Conservation (phyloP, 2,329 filamentous ascomycete genomes). For the Pseudogymnoascus sp. region DNA sequence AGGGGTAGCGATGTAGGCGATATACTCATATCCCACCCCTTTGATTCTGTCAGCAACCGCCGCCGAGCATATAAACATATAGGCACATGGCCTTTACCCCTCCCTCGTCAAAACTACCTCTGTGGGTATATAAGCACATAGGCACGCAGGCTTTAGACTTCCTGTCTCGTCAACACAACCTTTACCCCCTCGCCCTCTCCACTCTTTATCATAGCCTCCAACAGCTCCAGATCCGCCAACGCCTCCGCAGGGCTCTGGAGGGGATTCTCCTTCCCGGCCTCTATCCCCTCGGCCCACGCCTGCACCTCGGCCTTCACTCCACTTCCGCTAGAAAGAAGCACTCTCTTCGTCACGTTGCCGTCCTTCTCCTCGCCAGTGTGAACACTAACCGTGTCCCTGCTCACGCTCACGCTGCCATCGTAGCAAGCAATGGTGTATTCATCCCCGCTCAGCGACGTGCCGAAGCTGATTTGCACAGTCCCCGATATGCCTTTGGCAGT, state of each 20-base stretch:
- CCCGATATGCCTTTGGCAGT: conserved; percentile 28
- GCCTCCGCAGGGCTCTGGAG: conserved; percentile 25
- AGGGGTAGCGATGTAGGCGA: neutral
- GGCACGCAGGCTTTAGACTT: neutral
- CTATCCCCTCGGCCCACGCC: conserved; percentile 28
- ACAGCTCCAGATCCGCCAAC: conserved; percentile 28
- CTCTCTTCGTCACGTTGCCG: conserved; percentile 21
- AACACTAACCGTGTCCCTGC: conserved; percentile 25
- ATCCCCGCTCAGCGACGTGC: conserved; percentile 27
- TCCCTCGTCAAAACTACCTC: neutral
- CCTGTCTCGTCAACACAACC: conserved; percentile 18
- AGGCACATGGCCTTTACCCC: neutral
- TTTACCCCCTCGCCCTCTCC: conserved; percentile 29
- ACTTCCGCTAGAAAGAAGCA: conserved; percentile 27
- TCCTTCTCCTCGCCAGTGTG: conserved; percentile 25
- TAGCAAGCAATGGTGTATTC: conserved; percentile 30
- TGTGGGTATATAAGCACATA: neutral
- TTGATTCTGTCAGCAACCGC: neutral
- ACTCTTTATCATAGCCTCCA: conserved; percentile 32
- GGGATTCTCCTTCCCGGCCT: conserved; percentile 22
- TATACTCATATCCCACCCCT: neutral
- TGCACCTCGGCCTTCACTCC: conserved; percentile 29
- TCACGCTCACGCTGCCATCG: conserved; percentile 28
- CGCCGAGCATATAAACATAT: neutral
- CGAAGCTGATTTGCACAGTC: conserved; percentile 29